Conservation (phyloP, 352 stramenopile genomes). For the Phytophthora agathidicida region DNA sequence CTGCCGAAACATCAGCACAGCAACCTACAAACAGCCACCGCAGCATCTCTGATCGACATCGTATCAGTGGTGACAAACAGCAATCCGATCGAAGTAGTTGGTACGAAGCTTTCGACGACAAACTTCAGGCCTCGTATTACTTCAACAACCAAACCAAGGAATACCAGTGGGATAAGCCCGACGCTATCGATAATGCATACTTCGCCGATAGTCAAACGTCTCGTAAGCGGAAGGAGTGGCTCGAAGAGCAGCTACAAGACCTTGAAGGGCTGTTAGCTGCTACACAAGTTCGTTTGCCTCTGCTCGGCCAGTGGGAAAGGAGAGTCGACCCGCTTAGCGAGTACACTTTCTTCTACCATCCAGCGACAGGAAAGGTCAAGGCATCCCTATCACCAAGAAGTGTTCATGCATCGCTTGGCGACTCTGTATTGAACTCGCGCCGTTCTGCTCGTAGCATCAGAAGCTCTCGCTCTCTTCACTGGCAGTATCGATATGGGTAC, state of each 20-base stretch:
- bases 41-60: constrained; percentile 5
- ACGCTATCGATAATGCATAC: constrained; percentile 34
- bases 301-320: constrained; percentile 68
- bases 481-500: constrained; percentile 82
- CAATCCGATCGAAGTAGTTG: constrained; percentile 36
- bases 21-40: constrained; percentile 1
- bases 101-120: constrained; percentile 83
- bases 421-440: constrained; percentile 26
- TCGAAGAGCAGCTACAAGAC: constrained; percentile 52
- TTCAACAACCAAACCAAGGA: constrained; percentile 78
- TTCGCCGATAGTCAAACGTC: constrained; percentile 53
- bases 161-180: constrained; percentile 74
- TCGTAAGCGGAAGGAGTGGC: constrained; percentile 47
- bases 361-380: constrained; percentile 45
- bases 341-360: constrained; percentile 74
- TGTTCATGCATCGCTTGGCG: constrained; percentile 44
- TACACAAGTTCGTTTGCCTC: constrained; percentile 31
- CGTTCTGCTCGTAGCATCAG: constrained; percentile 30
- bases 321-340: constrained; percentile 69
- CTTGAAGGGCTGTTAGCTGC: constrained; percentile 37
- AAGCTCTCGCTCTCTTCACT: constrained; percentile 54
- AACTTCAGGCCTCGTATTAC: constrained; percentile 70
- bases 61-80: background rate
- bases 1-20: background rate
- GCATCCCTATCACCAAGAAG: constrained; percentile 65